Conservation (phyloP, 495 filamentous ascomycete genomes). For the Neurospora sp. region DNA sequence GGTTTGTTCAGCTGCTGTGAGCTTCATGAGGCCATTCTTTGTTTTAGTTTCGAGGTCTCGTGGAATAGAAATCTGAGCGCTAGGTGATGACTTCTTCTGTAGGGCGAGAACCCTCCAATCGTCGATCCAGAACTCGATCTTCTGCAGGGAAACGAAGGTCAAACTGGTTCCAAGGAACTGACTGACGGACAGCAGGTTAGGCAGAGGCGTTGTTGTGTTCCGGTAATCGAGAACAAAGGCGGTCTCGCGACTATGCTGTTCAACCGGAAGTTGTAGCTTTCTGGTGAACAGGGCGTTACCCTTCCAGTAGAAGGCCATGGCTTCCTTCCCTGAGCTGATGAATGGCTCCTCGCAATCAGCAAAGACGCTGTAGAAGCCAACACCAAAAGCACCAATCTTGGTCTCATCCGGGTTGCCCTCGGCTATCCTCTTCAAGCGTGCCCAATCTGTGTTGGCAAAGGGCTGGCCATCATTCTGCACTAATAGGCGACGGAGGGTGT, state of each 20-base stretch:
- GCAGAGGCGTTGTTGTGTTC: slow-evolving; percentile 73
- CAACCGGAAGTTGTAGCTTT: slow-evolving; percentile 56
- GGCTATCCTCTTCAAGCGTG: slow-evolving; percentile 86
- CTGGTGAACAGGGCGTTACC: slow-evolving; percentile 88
- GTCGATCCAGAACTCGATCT: slow-evolving; percentile 84
- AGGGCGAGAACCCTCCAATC: slow-evolving; percentile 70
- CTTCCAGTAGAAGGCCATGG: slow-evolving; percentile 99
- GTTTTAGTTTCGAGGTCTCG: slow-evolving; percentile 72
- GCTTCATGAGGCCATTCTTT: slow-evolving; percentile 73
- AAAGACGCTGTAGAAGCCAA: slow-evolving; percentile 98
- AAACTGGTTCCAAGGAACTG: slow-evolving; percentile 92
- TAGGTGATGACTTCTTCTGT: slow-evolving; percentile 74
- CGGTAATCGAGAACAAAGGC: slow-evolving; percentile 89
- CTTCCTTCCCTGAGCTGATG: slow-evolving; percentile 78
- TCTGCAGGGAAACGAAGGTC: slow-evolving; percentile 84
- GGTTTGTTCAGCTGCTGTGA: slow-evolving; percentile 61
- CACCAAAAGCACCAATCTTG: slow-evolving; percentile 97
- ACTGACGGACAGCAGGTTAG: slow-evolving; percentile 70
- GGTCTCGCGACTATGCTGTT: slow-evolving; percentile 57
- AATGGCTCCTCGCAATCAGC: slow-evolving; percentile 97
- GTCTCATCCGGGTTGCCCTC: slow-evolving; percentile 98
- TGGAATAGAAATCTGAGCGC: slow-evolving; percentile 60
- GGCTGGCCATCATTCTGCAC: slow-evolving; percentile 84
- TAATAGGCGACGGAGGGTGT: slow-evolving; percentile 71
- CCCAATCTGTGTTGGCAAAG: slow-evolving; percentile 86